Conservation (phyloP, 805 yeast species). For the Kodamaea laetipori region DNA sequence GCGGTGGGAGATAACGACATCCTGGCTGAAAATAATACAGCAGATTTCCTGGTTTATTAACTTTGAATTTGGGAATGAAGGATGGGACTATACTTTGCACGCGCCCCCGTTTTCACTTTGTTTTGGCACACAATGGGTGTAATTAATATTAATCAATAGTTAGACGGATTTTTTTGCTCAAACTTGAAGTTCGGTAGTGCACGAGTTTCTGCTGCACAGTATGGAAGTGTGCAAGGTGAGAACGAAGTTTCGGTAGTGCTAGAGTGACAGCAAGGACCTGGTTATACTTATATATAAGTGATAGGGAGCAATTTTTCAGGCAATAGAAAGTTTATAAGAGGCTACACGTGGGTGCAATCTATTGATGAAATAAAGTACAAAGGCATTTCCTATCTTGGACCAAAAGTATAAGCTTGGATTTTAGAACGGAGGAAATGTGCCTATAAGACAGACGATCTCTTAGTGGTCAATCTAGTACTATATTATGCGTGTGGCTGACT, state of each 20-base stretch:
- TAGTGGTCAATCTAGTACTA: too few relatives aligned
- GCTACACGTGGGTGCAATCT: conserved; percentile 10
- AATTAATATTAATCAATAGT: neutral
- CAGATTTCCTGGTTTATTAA: conserved; percentile 2
- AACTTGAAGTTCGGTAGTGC: too few relatives aligned
- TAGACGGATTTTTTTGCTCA: neutral
- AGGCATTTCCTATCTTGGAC: conserved; percentile 1
- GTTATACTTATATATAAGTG: too few relatives aligned
- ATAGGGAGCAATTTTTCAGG: too few relatives aligned
- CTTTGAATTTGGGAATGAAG: neutral
- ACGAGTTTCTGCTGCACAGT: too few relatives aligned
- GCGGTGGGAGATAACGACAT: conserved; percentile 9
- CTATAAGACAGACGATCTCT: too few relatives aligned
- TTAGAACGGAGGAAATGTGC: too few relatives aligned
- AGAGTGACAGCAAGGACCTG: too few relatives aligned
- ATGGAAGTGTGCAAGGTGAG: too few relatives aligned
- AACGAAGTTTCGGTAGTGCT: too few relatives aligned
- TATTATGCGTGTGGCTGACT: too few relatives aligned
- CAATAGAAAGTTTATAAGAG: neutral
- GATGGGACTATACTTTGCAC: conserved; percentile 2
- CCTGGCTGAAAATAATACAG: conserved; percentile 4
- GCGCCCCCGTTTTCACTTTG: conserved; percentile 8
- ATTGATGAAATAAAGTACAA: neutral
- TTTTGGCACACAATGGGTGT: conserved; percentile 3
- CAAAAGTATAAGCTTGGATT: neutral